phyloP scores from a whole-genome alignment of 495 filamentous ascomycete species.

The Hapsidospora chrysogenum region DNA sequence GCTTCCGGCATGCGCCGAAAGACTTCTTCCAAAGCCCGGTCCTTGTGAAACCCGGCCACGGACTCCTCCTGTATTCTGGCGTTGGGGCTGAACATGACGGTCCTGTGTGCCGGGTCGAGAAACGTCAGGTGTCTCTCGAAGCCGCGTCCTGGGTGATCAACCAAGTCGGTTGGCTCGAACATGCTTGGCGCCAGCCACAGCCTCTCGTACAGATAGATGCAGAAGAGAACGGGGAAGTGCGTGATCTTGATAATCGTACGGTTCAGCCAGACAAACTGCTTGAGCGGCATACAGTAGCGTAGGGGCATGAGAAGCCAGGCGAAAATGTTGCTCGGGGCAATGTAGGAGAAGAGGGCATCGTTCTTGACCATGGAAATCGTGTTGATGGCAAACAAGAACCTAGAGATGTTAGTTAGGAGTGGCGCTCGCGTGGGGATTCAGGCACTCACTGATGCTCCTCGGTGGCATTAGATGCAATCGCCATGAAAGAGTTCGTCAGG shows the following conservation, averaged over 20 bases:
- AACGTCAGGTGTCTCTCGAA: constrained; percentile 34
- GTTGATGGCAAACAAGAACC: constrained; percentile 82
- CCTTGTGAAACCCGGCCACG: constrained; percentile 69
- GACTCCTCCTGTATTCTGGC: constrained; percentile 65
- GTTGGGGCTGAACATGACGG: constrained; percentile 49
- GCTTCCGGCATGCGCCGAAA: constrained; percentile 44
- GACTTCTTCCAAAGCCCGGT: constrained; percentile 80
- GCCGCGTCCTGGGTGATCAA: constrained; percentile 25
- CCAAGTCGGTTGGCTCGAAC: constrained; percentile 60
- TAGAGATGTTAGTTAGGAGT: constrained; percentile 3
- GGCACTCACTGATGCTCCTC: constrained; percentile 63
- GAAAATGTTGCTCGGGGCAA: constrained; percentile 75
- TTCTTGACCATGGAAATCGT: constrained; percentile 95
- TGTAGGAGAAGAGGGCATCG: constrained; percentile 80
- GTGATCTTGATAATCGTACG: constrained; percentile 77
- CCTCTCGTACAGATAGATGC: constrained; percentile 77
- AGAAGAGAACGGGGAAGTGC: constrained; percentile 70
- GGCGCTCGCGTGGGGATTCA: not conserved
- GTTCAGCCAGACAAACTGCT: constrained; percentile 64
- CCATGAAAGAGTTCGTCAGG: constrained; percentile 86
- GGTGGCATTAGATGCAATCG: constrained; percentile 77
- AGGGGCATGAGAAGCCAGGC: constrained; percentile 74
- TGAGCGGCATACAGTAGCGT: constrained; percentile 61
- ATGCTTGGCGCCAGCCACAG: constrained; percentile 48
- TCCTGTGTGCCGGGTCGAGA: constrained; percentile 27